Conservation (phyloP, 495 filamentous ascomycete genomes). For the Hypoxylon fuscum region DNA sequence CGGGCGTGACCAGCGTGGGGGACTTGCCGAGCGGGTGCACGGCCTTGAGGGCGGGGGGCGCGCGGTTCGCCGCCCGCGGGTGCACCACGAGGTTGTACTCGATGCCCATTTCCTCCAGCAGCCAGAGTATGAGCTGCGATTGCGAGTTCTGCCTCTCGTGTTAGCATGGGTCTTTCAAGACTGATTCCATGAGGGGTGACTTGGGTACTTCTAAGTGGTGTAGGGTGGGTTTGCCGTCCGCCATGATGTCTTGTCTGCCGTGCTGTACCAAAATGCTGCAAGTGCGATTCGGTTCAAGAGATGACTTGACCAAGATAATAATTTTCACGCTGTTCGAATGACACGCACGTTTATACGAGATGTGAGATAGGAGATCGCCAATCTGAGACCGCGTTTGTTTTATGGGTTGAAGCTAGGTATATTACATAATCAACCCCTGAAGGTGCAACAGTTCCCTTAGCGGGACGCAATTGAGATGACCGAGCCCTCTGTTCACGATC, state of each 20-base stretch:
- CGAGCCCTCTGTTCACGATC: no score
- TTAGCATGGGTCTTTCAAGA: not conserved
- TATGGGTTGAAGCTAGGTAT: not conserved
- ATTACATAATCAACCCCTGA: not conserved
- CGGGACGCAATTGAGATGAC: no score
- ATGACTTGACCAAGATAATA: no score
- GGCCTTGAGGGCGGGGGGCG: conserved; percentile 34
- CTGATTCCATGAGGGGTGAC: not conserved
- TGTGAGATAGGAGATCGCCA: not conserved
- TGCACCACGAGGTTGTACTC: conserved; percentile 42
- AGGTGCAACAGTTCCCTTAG: no score
- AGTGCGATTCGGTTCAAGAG: no score
- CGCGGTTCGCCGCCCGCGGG: conserved; percentile 13
- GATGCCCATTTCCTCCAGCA: conserved; percentile 45
- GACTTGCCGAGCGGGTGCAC: conserved; percentile 41
- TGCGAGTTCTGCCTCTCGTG: conserved; percentile 42
- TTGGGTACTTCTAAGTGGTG: conserved; percentile 36
- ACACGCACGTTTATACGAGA: not conserved
- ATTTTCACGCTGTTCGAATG: no score
- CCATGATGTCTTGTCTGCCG: conserved; percentile 1
- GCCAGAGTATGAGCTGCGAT: conserved; percentile 50
- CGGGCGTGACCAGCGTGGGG: conserved; percentile 38
- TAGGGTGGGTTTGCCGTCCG: conserved; percentile 33
- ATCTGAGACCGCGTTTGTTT: conserved; percentile 18
- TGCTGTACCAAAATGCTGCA: no score